Evolutionary conservation across 179 eudicot genomes (phyloP), one percentile per base, ranked within the genome.

Genomic region (Nepenthes alata): DNA sequence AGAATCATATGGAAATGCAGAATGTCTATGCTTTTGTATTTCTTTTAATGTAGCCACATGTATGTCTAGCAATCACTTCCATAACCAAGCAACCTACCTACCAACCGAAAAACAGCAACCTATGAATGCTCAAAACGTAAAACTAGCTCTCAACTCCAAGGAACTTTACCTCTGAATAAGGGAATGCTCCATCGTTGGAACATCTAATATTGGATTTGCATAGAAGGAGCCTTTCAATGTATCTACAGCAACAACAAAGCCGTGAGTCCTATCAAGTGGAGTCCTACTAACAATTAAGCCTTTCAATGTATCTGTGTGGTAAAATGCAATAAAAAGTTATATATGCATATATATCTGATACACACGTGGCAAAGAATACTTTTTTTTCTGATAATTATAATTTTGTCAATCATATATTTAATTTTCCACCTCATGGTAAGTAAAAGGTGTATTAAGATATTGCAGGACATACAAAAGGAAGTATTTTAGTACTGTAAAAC

Each of bases 171-270:
- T 78, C 68, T 81, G 78, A 62, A 91, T 62, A 57, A 84, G 91
- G 41, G 73, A 70, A 60, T 62, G 64, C 15, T 88, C 95, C 62
- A 65, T 73, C 55, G 98, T 91, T 37, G 96, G 95, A 60, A 64
- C 64, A 77, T 91, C 98, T 50, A 86, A 48, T 51, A 91, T 65
- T 35, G 98, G 98, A 82, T 91, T 91, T 65, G 98, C 98, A 72
- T 91, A 91, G 74, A 84, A 91, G 45, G 98, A 91, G 2, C 98
- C 98, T 77, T 91, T 91, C 71, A 86, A 70, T 66, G 79, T 70
- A 83, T 91, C 98, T 91, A 25, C 25, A 25, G 1, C 25, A 25
- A 25, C 25, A 25, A 25, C 25, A 25, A 25, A 25, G 1, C 25
- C 25, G 1, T 25, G 25, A 25, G 25, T 25, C 25, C 25, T 25